Base-by-base conservation (phyloP, 805 yeast species). In the Cephaloascus albidus region DNA sequence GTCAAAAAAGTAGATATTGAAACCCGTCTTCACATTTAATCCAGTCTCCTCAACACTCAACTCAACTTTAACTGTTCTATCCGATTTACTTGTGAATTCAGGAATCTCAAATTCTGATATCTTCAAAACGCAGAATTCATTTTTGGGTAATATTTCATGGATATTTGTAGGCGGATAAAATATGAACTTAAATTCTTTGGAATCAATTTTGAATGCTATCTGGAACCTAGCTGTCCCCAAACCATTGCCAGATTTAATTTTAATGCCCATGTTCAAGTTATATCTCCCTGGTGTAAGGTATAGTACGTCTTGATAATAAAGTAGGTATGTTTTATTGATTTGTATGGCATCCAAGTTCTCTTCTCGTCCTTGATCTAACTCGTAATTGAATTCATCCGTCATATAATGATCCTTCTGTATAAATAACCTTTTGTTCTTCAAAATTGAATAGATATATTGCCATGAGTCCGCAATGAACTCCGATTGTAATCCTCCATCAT, bases 141-240 rank as follows among this genome's bases (percentile, higher is more conserved):
- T 60, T 38, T 64, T 67, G 1, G 82, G 82, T n/a, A 76, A 55
- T 18, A 79, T 60, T 10, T 78, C 83, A 38, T 68, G 69, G 35
- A 79, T 71, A 45, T 74, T 71, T 0, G 74, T 61, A 0, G 84
- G 78, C 1, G 83, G 80, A 47, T 69, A 76, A 42, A 68, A 75
- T 1, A 67, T 61, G 38, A 68, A 58, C 18, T 61, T 43, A 17
- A 49, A 50, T 14, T 57, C 48, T 6, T 57, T 57, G 2, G 53
- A 45, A 2, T 51, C 51, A 19, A 55, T 51, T 26, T 55, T 43
- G 40, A 61, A 61, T 16, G 52, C 49, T 5, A 77, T 59, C 45
- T 67, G 73, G 45, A 78, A 77, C 46, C 68, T 67, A 15, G 78
- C 73, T 14, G 81, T 76, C 2, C 81, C 82, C 20, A 78, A 53